A percentile compares a stretch with the other conserved stretches of the same genome.
phyloP scores from a whole-genome alignment of 2,329 filamentous ascomycete genomes.

The Hirsutella thompsonii region DNA sequence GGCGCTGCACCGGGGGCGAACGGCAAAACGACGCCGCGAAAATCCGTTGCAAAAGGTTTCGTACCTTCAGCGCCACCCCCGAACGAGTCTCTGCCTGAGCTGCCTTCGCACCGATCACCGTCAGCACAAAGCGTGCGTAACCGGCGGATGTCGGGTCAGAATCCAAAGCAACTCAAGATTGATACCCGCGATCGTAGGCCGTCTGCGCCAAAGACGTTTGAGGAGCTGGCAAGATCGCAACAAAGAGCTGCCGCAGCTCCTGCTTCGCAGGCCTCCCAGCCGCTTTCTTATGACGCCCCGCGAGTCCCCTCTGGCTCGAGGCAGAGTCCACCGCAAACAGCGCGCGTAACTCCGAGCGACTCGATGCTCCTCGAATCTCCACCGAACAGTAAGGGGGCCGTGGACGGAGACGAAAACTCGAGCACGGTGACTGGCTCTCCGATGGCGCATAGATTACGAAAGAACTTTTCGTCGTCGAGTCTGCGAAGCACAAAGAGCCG shows the following conservation, averaged over 20 bases:
- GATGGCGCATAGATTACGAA: conserved; percentile 35
- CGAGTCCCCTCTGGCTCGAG: neutral
- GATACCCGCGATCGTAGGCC: conserved; percentile 45
- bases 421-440: conserved; percentile 39
- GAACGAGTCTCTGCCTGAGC: conserved; percentile 30
- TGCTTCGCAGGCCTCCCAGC: conserved; percentile 1
- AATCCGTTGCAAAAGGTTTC: conserved; percentile 7
- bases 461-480: conserved; percentile 60
- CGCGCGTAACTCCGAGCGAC: conserved; percentile 16
- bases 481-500: conserved; percentile 59
- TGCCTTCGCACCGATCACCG: conserved; percentile 21
- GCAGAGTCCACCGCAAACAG: conserved; percentile 11
- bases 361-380: conserved; percentile 14
- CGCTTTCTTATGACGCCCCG: conserved; percentile 2
- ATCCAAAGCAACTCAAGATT: conserved; percentile 75
- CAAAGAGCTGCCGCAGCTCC: neutral
- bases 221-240: conserved; percentile 1
- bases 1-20: conserved; percentile 53
- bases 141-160: conserved; percentile 68
- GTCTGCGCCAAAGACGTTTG: conserved; percentile 7
- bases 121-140: conserved; percentile 49
- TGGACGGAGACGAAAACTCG: conserved; percentile 23
- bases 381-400: conserved; percentile 17
- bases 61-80: conserved; percentile 32
- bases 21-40: conserved; percentile 32